These are phyloP conservation scores for Backusella macrospora DNA, from an alignment of 192 early-diverging fungal genomes.

Conservation along the genomic window DNA sequence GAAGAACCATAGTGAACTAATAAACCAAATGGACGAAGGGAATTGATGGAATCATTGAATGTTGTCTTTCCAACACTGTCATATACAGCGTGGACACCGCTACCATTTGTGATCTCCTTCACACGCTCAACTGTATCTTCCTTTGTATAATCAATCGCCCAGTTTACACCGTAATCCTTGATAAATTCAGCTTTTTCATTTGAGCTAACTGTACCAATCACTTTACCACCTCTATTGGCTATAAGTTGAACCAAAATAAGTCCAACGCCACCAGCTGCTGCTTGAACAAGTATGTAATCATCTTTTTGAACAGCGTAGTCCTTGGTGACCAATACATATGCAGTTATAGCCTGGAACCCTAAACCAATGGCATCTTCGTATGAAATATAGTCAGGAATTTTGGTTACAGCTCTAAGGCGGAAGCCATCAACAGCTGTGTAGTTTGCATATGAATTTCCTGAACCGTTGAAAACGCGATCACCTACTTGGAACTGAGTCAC, in stretches of 20 bases:
- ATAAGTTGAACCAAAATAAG: slow-evolving; percentile 77
- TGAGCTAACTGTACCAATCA: slow-evolving; percentile 84
- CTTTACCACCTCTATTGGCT: slow-evolving; percentile 77
- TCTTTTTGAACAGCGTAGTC: slow-evolving; percentile 69
- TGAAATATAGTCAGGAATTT: slow-evolving; percentile 53
- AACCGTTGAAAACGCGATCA: slow-evolving; percentile 80
- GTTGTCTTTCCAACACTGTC: slow-evolving; percentile 89
- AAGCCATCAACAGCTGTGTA: slow-evolving; percentile 59
- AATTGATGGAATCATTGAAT: slow-evolving; percentile 71
- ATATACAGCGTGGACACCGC: slow-evolving; percentile 80
- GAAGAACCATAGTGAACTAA: slow-evolving; percentile 91
- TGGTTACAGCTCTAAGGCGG: slow-evolving; percentile 40
- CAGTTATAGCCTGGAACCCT: slow-evolving; percentile 83
- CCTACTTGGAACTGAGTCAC: slow-evolving; percentile 73
- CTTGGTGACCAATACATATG: slow-evolving; percentile 68
- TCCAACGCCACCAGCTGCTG: slow-evolving; percentile 91
- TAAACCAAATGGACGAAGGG: slow-evolving; percentile 66
- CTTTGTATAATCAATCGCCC: slow-evolving; percentile 72
- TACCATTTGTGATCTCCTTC: slow-evolving; percentile 66
- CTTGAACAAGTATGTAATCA: slow-evolving; percentile 85
- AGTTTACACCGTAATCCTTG: slow-evolving; percentile 64
- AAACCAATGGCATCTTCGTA: slow-evolving; percentile 65
- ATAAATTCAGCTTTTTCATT: slow-evolving; percentile 71
- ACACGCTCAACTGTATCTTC: slow-evolving; percentile 69
- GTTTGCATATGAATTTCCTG: slow-evolving; percentile 71